These are phyloP conservation scores for Heracleum sosnowskyi DNA, from an alignment of 129 eudicot genomes.

Conservation along the genomic window DNA sequence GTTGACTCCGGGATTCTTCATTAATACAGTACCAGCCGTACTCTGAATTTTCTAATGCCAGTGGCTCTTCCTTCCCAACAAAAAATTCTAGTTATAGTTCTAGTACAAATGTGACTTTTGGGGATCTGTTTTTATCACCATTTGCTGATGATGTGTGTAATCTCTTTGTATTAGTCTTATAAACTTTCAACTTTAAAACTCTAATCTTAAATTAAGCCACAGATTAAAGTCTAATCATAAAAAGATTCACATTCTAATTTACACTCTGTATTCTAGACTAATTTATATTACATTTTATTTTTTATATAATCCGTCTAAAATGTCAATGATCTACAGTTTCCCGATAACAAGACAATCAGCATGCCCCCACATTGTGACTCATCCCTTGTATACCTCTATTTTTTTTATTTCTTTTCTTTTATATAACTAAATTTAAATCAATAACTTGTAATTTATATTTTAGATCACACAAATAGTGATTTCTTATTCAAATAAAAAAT, in stretches of 20 bases:
- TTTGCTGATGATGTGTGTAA: background rate
- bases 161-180: background rate
- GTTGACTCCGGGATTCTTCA: constrained; percentile 2
- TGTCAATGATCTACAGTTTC: constrained; percentile 10
- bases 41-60: background rate
- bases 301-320: background rate
- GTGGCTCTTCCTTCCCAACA: background rate
- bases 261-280: background rate
- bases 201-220: background rate
- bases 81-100: background rate
- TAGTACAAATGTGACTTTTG: background rate
- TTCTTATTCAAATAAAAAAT: too few relatives aligned
- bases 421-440: too few relatives aligned
- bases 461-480: too few relatives aligned
- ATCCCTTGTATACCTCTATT: too few relatives aligned
- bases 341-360: background rate
- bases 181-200: background rate
- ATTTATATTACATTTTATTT: background rate
- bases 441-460: too few relatives aligned
- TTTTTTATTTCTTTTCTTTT: background rate
- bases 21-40: background rate
- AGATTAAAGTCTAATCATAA: background rate
- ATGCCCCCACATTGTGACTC: constrained; percentile 6
- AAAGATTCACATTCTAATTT: background rate
- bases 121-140: constrained; percentile 3